phyloP scores from a whole-genome alignment of 1,284 basidiomycete genomes.

The Fomitopsis pinicola region DNA sequence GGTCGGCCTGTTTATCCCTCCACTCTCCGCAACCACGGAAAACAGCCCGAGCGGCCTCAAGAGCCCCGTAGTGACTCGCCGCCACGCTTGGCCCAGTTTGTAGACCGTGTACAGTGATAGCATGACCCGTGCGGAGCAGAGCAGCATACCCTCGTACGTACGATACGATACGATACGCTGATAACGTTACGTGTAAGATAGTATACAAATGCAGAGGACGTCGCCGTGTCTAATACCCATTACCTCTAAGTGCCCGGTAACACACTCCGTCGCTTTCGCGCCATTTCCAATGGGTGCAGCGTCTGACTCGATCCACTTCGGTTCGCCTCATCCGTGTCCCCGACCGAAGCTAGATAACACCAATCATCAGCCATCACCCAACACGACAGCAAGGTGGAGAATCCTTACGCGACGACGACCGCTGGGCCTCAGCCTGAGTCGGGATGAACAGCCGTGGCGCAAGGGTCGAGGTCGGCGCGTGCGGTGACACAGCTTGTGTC shows the following conservation, averaged over 20 bases:
- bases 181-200: no score
- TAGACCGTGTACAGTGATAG: background rate
- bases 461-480: background rate
- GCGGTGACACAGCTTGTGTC: background rate
- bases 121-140: no score
- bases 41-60: background rate
- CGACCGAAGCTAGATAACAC: background rate
- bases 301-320: constrained; percentile 1
- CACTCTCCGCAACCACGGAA: background rate
- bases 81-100: background rate
- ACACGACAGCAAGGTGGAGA: constrained; percentile 14
- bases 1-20: background rate
- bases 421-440: background rate
- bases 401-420: constrained; percentile 8
- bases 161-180: no score
- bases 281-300: constrained; percentile 53
- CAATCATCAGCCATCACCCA: background rate
- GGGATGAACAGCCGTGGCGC: background rate
- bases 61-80: background rate
- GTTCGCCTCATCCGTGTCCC: background rate
- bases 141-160: no score
- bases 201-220: no score
- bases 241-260: constrained; percentile 9
- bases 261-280: constrained; percentile 43
- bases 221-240: background rate